These are phyloP conservation scores for Populus tomentosa DNA, from an alignment of 441 rosid genomes.

Conservation along the genomic window DNA sequence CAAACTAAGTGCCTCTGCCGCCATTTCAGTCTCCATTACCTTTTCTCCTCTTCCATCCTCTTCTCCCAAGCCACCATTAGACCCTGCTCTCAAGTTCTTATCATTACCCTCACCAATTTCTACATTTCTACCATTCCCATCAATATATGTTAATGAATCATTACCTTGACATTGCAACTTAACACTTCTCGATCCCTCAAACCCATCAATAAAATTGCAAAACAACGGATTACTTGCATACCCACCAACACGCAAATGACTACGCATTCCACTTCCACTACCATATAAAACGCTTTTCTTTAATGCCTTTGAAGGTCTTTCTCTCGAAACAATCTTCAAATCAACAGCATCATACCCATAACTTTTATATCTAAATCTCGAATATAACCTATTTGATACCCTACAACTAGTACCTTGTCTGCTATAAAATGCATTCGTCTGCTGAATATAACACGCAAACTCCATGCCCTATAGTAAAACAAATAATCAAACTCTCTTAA, in stretches of 20 bases:
- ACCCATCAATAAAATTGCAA: conserved; percentile 24
- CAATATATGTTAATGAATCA: conserved; percentile 56
- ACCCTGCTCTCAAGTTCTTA: conserved; percentile 20
- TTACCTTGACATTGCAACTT: conserved; percentile 48
- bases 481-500: conserved; percentile 20
- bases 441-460: conserved; percentile 41
- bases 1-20: conserved; percentile 31
- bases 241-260: conserved; percentile 28
- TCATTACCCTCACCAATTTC: conserved; percentile 38
- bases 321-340: conserved; percentile 27
- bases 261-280: conserved; percentile 27
- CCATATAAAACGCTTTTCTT: conserved; percentile 21
- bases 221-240: conserved; percentile 26
- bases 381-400: conserved; percentile 26
- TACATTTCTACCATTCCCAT: conserved; percentile 52
- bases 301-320: conserved; percentile 18
- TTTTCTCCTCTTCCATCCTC: conserved; percentile 31
- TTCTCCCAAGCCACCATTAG: conserved; percentile 14
- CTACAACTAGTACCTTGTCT: conserved; percentile 33
- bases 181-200: conserved; percentile 30
- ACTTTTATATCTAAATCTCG: conserved; percentile 35
- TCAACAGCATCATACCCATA: conserved; percentile 31
- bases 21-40: conserved; percentile 30
- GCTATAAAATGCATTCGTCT: conserved; percentile 28
- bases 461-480: conserved; percentile 46